Percentiles rank a stretch among this genome's conserved stretches.
Evolutionary conservation across 202 grass and related monocot genomes (phyloP).

Genomic region (Brachypodium distachyon): DNA sequence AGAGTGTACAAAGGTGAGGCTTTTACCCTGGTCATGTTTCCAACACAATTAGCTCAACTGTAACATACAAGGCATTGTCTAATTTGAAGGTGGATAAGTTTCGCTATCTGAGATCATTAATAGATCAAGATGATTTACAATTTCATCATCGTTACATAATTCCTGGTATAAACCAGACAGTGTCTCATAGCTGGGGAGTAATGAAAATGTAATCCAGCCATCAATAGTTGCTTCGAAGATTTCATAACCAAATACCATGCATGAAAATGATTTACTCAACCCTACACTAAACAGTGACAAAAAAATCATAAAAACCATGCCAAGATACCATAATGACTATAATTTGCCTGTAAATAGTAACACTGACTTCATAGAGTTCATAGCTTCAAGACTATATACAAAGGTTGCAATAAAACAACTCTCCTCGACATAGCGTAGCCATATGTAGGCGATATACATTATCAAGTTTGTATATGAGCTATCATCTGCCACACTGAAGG

Average conservation of each 20-base stretch:
- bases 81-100: not conserved
- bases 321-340: not conserved
- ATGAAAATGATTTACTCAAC: not conserved
- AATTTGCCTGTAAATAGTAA: not conserved
- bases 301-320: not conserved
- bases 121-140: not conserved
- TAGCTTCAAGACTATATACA: constrained; percentile 8
- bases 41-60: not conserved
- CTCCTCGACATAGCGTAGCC: not conserved
- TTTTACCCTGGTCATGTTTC: constrained; percentile 24
- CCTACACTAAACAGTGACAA: not conserved
- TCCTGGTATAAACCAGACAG: not conserved
- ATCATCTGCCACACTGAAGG: constrained; percentile 1
- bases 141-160: not conserved
- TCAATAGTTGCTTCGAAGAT: not conserved
- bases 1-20: constrained; percentile 23
- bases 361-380: not conserved
- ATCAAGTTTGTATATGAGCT: constrained; percentile 1
- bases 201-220: not conserved
- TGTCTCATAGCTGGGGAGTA: not conserved
- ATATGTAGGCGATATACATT: constrained; percentile 1
- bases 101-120: not conserved
- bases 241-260: not conserved
- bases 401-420: constrained; percentile 1
- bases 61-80: constrained; percentile 13